These are phyloP conservation scores for Pistacia vera DNA, from an alignment of 345 rosid genomes.

Conservation along the genomic window DNA sequence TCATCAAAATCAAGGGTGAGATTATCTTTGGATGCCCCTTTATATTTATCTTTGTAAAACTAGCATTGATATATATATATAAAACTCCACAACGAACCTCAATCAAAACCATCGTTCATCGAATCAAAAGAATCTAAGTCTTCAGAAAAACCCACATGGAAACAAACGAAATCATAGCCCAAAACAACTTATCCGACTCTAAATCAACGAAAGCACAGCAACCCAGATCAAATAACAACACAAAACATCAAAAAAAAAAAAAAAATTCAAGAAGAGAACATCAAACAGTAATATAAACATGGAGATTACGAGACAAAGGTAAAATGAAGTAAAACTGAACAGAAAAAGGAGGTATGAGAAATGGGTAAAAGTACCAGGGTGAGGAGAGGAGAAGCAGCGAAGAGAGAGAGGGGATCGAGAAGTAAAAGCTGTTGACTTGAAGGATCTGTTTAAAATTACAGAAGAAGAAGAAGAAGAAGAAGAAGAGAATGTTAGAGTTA, in stretches of 20 bases:
- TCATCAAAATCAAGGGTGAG: too few relatives aligned
- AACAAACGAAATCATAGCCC: neutral
- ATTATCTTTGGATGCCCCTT: too few relatives aligned
- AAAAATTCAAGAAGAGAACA: neutral
- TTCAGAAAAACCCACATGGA: neutral
- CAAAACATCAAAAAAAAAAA: neutral
- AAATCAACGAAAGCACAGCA: neutral
- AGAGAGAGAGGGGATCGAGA: slow-evolving; percentile 7
- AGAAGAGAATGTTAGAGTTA: neutral
- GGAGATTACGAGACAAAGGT: neutral
- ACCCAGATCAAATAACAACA: neutral
- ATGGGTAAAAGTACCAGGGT: slow-evolving; percentile 22
- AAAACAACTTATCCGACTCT: neutral
- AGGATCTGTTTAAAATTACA: neutral
- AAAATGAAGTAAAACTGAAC: too few relatives aligned
- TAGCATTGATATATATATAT: too few relatives aligned
- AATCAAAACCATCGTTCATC: neutral
- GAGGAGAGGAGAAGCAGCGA: slow-evolving; percentile 24
- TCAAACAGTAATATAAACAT: neutral
- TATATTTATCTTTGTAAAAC: too few relatives aligned
- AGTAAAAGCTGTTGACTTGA: neutral
- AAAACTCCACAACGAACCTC: neutral
- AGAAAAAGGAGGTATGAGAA: neutral
- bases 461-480: neutral
- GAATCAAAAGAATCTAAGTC: neutral